Evolutionary conservation across 768 basidiomycete species (phyloP), one percentile per base, ranked within the genome.

Genomic region (Boletus sensibilis): DNA sequence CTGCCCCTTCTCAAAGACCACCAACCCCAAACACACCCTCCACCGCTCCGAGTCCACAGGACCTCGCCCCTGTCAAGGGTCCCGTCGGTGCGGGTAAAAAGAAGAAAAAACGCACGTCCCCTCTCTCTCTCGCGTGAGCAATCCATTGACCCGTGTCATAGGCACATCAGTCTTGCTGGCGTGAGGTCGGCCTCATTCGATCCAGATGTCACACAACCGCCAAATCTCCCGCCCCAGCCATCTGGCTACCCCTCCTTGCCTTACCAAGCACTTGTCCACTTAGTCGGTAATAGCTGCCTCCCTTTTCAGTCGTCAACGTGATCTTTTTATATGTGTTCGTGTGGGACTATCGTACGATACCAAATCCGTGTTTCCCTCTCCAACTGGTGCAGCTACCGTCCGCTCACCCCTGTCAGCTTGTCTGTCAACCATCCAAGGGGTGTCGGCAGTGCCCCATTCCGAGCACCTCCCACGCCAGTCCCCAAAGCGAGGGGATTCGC

Each of bases 401-500:
- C 78, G 52, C 86, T 79, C 37, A 79, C 85, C 37, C 88, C 87
- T 7, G 87, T 80, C 53, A 92, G 70, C 69, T 83, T 90, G 41
- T 81, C 85, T 21, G 91, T 86, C 49, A 93, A 69, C 91, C 91
- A 93, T 8, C 85, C 87, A 2, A 93, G 73, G 9, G 90, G 90
- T 38, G 87, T 85, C 63, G 84, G 87, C 53, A 89, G 64, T 48
- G 80, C 74, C 43, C 81, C 81, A 63, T 84, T 81, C 55, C 86
- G 76, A 27, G 83, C 78, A n/a, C 85, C 76, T 6, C 86, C 85
- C 27, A 80, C 78, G 8, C 72, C 70, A 41, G 81, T 80, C 21
- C 90, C 89, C 34, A 93, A 72, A 10, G 91, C 84, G 39, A 94
- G 80, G 9, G 92, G 92, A 64, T 94, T 92, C 18, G 92, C 82